Conservation (phyloP, 441 rosid genomes). For the Euphorbia celastroides region DNA sequence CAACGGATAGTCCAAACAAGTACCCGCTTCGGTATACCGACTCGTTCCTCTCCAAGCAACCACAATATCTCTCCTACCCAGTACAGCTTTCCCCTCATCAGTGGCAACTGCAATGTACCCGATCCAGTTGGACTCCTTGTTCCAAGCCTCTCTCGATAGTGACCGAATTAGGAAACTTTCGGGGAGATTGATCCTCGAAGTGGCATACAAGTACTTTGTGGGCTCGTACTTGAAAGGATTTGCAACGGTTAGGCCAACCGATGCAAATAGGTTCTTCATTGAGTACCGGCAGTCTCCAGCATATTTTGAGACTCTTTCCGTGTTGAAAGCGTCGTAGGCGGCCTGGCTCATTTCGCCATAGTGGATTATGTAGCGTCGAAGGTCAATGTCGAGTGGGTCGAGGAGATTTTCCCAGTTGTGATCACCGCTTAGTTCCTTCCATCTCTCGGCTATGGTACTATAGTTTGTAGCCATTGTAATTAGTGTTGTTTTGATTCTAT, state of each 20-base stretch:
- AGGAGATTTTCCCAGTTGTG: conserved; percentile 44
- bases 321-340: conserved; percentile 45
- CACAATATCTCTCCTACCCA: conserved; percentile 59
- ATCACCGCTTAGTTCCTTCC: conserved; percentile 46
- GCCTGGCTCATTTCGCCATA: conserved; percentile 57
- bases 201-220: conserved; percentile 58
- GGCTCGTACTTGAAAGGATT: conserved; percentile 41
- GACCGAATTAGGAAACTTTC: conserved; percentile 32
- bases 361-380: conserved; percentile 48
- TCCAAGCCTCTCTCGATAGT: conserved; percentile 34
- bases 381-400: conserved; percentile 61
- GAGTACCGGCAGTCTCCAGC: conserved; percentile 45
- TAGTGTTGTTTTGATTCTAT: background rate
- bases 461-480: background rate
- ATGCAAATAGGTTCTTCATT: conserved; percentile 29
- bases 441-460: conserved; percentile 31
- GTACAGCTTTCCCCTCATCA: conserved; percentile 36
- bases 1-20: conserved; percentile 36
- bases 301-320: conserved; percentile 26
- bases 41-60: conserved; percentile 55
- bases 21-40: conserved; percentile 39
- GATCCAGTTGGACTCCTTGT: conserved; percentile 56
- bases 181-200: conserved; percentile 37
- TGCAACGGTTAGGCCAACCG: conserved; percentile 28
- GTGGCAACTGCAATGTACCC: conserved; percentile 60